A percentile compares a stretch with the other conserved stretches of the same genome.
phyloP scores from a whole-genome alignment of 2,329 filamentous ascomycete genomes.

The Fusarium sublunatum region DNA sequence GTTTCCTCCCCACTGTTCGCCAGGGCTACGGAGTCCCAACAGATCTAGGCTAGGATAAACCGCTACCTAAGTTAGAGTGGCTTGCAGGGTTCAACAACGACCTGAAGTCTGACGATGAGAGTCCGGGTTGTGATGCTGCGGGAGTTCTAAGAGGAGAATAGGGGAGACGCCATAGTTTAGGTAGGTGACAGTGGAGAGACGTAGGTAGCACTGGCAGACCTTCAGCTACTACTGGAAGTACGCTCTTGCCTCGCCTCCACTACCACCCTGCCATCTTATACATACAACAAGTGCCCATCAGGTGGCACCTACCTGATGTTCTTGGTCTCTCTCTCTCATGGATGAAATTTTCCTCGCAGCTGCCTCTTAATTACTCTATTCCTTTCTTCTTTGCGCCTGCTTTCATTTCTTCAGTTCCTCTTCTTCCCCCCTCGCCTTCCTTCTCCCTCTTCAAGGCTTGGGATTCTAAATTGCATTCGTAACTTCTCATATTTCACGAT shows the following conservation, averaged over 20 bases:
- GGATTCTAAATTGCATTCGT: conserved; percentile 32
- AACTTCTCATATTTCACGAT: conserved; percentile 10
- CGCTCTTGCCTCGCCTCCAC: background rate
- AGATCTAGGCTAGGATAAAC: conserved; percentile 21
- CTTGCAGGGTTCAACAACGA: conserved; percentile 40
- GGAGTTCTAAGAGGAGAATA: conserved; percentile 17
- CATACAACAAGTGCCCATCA: conserved; percentile 31
- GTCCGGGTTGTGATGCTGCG: conserved; percentile 2
- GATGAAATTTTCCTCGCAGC: conserved; percentile 21
- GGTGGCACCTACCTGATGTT: conserved; percentile 6
- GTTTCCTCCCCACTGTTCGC: conserved; percentile 18
- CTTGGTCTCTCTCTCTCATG: conserved; percentile 9
- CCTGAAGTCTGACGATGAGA: conserved; percentile 28
- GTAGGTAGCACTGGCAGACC: conserved; percentile 25
- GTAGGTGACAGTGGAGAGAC: conserved; percentile 28
- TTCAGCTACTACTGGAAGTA: conserved; percentile 9
- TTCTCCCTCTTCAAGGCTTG: conserved; percentile 17
- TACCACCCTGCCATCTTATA: conserved; percentile 17
- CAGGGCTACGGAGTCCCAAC: conserved; percentile 34
- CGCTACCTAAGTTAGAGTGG: conserved; percentile 26
- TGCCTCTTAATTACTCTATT: conserved; percentile 6
- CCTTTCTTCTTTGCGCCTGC: conserved; percentile 6
- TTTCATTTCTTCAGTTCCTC: conserved; percentile 4
- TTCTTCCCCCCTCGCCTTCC: background rate
- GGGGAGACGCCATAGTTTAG: conserved; percentile 23